Conservation (phyloP, 768 basidiomycete species). For the Pisolithus albus region DNA sequence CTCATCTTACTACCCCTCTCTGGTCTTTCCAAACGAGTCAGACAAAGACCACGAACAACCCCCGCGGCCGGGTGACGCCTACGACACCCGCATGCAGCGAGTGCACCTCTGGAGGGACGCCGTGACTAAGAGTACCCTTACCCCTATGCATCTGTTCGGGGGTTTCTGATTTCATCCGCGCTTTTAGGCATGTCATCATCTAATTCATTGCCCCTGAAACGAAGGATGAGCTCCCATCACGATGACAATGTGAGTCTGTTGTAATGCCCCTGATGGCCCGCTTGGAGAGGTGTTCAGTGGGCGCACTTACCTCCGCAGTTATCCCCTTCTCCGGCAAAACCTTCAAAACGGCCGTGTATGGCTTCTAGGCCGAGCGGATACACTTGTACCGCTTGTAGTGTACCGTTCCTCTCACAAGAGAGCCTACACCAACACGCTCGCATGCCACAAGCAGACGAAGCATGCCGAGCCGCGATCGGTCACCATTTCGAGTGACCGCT, state of each 20-base stretch:
- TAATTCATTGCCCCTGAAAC: conserved; percentile 40
- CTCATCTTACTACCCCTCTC: conserved; percentile 77
- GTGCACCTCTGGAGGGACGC: conserved; percentile 64
- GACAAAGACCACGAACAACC: conserved; percentile 18
- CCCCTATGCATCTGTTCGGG: neutral
- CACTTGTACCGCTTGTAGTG: conserved; percentile 71
- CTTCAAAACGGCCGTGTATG: conserved; percentile 51
- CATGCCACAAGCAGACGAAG: conserved; percentile 48
- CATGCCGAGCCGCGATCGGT: conserved; percentile 66
- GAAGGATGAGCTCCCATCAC: conserved; percentile 35
- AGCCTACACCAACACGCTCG: conserved; percentile 56
- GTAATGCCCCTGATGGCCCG: neutral
- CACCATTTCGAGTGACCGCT: conserved; percentile 55
- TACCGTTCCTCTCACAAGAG: conserved; percentile 53
- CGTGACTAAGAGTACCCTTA: neutral
- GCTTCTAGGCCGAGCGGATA: conserved; percentile 39
- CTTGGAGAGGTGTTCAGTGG: neutral
- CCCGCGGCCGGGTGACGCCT: conserved; percentile 42
- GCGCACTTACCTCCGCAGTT: conserved; percentile 19
- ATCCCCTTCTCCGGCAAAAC: conserved; percentile 36
- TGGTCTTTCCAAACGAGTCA: conserved; percentile 35
- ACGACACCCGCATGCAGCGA: conserved; percentile 51
- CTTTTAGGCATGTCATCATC: conserved; percentile 4
- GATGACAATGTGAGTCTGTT: conserved; percentile 35
- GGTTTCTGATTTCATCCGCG: conserved; percentile 4